Evolutionary conservation across 192 early-diverging fungal genomes (phyloP).

Genomic region (Chytriomyces sp.): DNA sequence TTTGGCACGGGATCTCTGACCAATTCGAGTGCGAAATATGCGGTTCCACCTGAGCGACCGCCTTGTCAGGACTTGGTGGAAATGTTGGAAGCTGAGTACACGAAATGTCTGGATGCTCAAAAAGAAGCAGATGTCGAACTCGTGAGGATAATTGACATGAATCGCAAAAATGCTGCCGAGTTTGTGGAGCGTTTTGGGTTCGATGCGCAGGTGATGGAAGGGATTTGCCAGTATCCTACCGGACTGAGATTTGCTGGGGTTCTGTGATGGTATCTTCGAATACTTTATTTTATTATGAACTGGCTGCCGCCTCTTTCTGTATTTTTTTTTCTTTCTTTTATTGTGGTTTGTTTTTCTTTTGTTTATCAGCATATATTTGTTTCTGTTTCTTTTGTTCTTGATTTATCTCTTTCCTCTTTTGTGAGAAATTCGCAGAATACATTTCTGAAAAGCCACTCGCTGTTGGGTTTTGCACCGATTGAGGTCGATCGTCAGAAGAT

Average conservation of each 20-base stretch:
- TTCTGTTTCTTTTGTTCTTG: too few relatives aligned
- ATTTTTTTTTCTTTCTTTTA: background rate
- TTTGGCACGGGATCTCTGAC: background rate
- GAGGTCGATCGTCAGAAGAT: too few relatives aligned
- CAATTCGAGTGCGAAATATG: background rate
- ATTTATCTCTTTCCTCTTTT: too few relatives aligned
- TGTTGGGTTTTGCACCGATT: too few relatives aligned
- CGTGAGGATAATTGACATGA: constrained; percentile 18
- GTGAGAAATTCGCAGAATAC: too few relatives aligned
- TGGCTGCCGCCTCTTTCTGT: background rate
- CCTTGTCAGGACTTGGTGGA: constrained; percentile 33
- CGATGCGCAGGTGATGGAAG: constrained; percentile 20
- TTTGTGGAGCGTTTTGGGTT: constrained; percentile 31
- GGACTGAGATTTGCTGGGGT: constrained; percentile 4
- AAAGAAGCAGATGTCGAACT: constrained; percentile 21
- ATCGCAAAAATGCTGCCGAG: constrained; percentile 30
- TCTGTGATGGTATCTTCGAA: background rate
- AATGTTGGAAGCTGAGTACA: constrained; percentile 21
- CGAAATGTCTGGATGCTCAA: constrained; percentile 2
- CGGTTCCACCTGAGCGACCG: background rate
- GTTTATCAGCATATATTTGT: too few relatives aligned
- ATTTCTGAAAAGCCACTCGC: too few relatives aligned
- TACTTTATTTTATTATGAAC: background rate
- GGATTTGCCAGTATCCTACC: constrained; percentile 14
- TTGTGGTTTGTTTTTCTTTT: background rate